A percentile compares a stretch with the other conserved stretches of the same genome.
Evolutionary conservation across 495 filamentous ascomycete species (phyloP).

Genomic region (Aspergillus funiculosus): DNA sequence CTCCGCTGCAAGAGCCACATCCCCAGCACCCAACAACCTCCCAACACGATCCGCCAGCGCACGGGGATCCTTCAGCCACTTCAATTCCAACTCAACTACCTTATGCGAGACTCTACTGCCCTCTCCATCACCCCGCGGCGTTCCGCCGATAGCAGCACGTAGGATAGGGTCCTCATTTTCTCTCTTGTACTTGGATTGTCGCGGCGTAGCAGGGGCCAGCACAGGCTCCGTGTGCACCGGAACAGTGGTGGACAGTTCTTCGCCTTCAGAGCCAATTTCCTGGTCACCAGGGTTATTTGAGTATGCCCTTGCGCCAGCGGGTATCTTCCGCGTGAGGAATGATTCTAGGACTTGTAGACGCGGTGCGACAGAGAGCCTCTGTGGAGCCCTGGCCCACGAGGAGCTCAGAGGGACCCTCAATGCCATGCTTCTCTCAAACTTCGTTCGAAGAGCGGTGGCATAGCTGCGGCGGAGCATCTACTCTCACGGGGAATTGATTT

Average conservation of each 20-base stretch:
- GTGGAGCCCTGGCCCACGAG: constrained; percentile 8
- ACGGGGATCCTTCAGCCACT: constrained; percentile 59
- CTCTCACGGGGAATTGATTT: no score
- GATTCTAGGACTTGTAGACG: not conserved
- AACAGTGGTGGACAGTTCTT: not conserved
- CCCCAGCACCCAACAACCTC: constrained; percentile 45
- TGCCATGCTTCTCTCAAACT: constrained; percentile 8
- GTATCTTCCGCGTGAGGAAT: not conserved
- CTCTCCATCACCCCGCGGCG: not conserved
- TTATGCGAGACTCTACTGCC: constrained; percentile 6
- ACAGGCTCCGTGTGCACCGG: not conserved
- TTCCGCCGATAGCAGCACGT: constrained; percentile 10
- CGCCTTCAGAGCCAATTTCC: not conserved
- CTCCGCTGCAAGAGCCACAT: constrained; percentile 56
- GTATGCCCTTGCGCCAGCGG: not conserved
- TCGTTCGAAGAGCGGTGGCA: constrained; percentile 17
- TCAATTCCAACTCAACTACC: constrained; percentile 48
- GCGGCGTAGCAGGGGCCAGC: not conserved
- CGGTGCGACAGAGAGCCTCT: not conserved
- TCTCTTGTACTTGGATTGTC: not conserved
- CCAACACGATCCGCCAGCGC: constrained; percentile 59
- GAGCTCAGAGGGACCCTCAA: constrained; percentile 8
- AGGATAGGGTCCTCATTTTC: constrained; percentile 2
- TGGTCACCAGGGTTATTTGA: not conserved
- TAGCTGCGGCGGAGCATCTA: constrained; percentile 25